phyloP scores from a whole-genome alignment of 257 asterid species.

The Vinca minor region DNA sequence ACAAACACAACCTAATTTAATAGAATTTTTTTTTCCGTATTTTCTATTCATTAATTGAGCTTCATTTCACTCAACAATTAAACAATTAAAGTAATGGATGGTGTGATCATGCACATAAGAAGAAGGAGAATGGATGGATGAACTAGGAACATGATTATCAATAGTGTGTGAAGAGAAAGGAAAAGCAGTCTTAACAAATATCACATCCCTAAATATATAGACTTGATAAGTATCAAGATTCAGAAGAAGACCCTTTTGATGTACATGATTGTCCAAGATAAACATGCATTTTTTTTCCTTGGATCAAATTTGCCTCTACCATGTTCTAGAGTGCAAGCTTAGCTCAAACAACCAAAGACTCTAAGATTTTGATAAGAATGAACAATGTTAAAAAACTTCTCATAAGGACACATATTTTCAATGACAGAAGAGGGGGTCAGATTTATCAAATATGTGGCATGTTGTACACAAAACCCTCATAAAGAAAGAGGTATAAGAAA shows the following conservation, averaged over 20 bases:
- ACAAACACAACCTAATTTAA: too few species aligned
- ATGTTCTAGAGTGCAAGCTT: background rate
- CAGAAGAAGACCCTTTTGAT: background rate
- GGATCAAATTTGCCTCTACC: background rate
- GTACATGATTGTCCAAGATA: background rate
- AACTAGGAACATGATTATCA: too few species aligned
- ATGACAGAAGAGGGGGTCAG: background rate
- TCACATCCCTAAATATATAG: background rate
- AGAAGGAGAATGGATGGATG: background rate
- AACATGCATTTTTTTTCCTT: background rate
- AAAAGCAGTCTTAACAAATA: background rate
- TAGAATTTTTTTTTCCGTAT: too few species aligned
- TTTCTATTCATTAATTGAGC: too few species aligned
- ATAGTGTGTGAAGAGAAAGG: background rate
- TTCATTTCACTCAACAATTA: too few species aligned
- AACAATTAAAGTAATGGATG: too few species aligned
- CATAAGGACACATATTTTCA: background rate
- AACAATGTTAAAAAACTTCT: background rate
- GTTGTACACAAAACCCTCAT: background rate
- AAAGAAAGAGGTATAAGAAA: background rate
- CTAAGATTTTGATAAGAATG: background rate
- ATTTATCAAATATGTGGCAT: background rate
- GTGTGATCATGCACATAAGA: too few species aligned
- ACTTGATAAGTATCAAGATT: background rate
- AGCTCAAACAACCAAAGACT: too few species aligned